Evolutionary conservation across 2,329 filamentous ascomycete species (phyloP), one percentile per base, ranked within the genome.

Genomic region (Xylariomycetidae sp.): DNA sequence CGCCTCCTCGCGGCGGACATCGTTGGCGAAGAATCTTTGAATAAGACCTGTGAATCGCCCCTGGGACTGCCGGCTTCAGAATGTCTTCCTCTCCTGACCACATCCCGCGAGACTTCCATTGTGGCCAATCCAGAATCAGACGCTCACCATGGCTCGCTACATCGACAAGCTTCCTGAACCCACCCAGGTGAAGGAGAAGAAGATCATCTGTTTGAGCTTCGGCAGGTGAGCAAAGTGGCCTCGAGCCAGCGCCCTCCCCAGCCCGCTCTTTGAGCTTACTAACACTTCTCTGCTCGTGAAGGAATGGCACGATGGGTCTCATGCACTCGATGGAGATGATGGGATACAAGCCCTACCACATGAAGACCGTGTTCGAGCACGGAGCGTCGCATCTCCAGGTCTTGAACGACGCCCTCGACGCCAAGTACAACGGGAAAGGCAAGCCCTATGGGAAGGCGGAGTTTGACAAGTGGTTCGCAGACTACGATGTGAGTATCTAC

Each of bases 381-480:
- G 35, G 31, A 2, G 27, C 31, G 12, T 15, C 35, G 9, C 31
- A 34, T 12, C 25, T 38, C 13, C 33, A 30, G 19, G 20, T 38
- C 18, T 17, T 34, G 14, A 34, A 29, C 23, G 35, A 34, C 14
- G 15, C 10, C 12, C n/a, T 38, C 19, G 10, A 25, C 10, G 35
- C 35, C 4, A 34, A 34, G 25, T 34, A 34, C 22, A 20, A 33
- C 17, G 31, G 35, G 8, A 26, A 25, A 14, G 30, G 35, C 5
- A 18, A 29, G 25, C 5, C 13, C 10, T 37, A 37, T 14, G 35
- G 7, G 19, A 32, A 25, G 14, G 31, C 8, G 8, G 35, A 34
- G 14, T 38, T 34, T 16, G 31, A 34, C 19, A 29, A 19, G 20
- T 38, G 35, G 35, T 25, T 38, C 12, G 35, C 34, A 4, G 17